Percentiles rank a stretch among this genome's conserved stretches.
Evolutionary conservation across 2,329 filamentous ascomycete genomes (phyloP).

Genomic region (Cordyceps javanica): DNA sequence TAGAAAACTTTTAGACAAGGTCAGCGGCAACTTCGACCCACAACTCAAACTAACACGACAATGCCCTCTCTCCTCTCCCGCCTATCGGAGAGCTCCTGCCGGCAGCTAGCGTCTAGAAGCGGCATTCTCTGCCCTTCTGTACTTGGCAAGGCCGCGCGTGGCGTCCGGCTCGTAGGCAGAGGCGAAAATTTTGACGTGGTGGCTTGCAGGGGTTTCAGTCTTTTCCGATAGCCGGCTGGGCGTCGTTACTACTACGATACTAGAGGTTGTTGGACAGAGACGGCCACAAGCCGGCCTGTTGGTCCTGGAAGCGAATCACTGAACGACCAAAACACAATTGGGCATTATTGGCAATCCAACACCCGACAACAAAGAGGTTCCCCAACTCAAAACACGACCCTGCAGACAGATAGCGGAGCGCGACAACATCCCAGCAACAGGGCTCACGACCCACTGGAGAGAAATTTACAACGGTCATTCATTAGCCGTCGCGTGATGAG

Average conservation of each 20-base stretch:
- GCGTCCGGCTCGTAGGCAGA: neutral
- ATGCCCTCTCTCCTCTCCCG: neutral
- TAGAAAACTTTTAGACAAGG: constrained; percentile 5
- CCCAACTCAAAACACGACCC: neutral
- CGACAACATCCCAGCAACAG: neutral
- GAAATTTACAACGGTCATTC: neutral
- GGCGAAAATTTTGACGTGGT: constrained; percentile 3
- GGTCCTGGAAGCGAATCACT: neutral
- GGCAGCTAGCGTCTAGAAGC: constrained; percentile 13
- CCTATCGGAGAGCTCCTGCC: constrained; percentile 8
- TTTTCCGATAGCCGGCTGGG: neutral
- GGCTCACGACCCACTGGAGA: constrained; percentile 2
- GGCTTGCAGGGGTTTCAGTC: constrained; percentile 2
- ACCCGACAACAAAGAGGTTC: neutral
- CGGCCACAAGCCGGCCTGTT: neutral
- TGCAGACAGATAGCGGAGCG: neutral
- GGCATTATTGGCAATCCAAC: neutral
- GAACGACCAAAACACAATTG: neutral
- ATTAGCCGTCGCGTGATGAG: neutral
- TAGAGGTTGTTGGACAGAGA: neutral
- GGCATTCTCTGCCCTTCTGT: constrained; percentile 1
- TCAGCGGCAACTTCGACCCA: neutral
- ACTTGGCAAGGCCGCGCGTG: constrained; percentile 5
- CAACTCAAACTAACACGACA: neutral
- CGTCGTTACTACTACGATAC: neutral